Base-by-base conservation (phyloP, 352 stramenopile species). In the Bremia lactucae region DNA sequence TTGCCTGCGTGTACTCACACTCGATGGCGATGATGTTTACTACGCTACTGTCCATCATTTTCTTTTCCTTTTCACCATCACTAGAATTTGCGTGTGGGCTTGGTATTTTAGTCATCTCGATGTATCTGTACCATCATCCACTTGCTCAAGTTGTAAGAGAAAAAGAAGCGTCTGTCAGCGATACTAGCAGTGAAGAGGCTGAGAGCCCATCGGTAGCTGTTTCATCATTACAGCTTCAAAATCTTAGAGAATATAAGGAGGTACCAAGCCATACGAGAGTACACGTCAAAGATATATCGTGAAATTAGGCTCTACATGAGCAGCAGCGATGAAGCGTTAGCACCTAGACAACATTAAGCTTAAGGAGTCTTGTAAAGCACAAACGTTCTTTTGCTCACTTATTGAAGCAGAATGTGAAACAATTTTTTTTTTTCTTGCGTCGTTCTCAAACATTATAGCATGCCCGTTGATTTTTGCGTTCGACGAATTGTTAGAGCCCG, bases 11-110 rank as follows among this genome's bases (percentile, higher is more conserved):
- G 1, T 90, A 87, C 61, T 72, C 76, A 22, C 75, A 93, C 48
- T 77, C 77, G 25, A 67, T 93, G 33, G 81, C 78, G 15, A 93
- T 93, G 81, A 87, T 91, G 71, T 64, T 93, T 36, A 93, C 81
- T 35, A 88, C 82, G 56, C 39, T 88, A 34, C 64, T 88, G 34
- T 91, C 75, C 3, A 90, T 93, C 63, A 21, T 93, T 21, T 90
- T 93, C 40, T 88, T 93, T 52, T 26, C 59, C 16, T 93, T 93
- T 44, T 75, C 73, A 9, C 76, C 76, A 14, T 85, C 78, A 33
- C 60, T 91, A 19, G 78, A 91, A 49, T 91, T 93, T 55, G 68
- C 46, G 14, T 93, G 81, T 40, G 81, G 81, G 0, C 61, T 93
- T 18, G 62, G 70, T 4, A 75, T 89, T 18, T 55, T 87, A 3